Evolutionary conservation across 2,329 filamentous ascomycete genomes (phyloP).

Genomic region (Beauveria varroae): DNA sequence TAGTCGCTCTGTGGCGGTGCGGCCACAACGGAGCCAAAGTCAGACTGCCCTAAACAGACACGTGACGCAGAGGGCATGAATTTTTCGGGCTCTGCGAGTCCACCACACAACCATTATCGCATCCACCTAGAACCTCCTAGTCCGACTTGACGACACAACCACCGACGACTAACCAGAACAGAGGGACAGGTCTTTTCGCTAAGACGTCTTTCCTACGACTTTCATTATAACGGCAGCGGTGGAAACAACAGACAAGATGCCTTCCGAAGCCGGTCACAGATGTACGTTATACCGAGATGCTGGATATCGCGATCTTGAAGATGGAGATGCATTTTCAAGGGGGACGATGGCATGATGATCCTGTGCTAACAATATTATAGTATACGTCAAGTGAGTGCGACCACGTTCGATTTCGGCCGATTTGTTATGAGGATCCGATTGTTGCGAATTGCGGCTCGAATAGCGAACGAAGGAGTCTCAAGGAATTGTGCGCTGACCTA

Average conservation of each 20-base stretch:
- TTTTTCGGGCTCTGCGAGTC: constrained; percentile 9
- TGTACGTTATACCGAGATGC: constrained; percentile 51
- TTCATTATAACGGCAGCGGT: constrained; percentile 32
- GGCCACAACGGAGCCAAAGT: background rate
- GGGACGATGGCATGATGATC: background rate
- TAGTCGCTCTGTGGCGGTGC: constrained; percentile 6
- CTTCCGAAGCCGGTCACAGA: constrained; percentile 83
- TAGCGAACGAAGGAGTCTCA: background rate
- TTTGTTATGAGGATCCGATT: constrained; percentile 17
- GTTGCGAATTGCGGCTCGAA: background rate
- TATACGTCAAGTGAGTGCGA: constrained; percentile 80
- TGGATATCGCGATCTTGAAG: background rate
- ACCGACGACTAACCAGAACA: constrained; percentile 11
- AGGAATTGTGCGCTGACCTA: constrained; percentile 13
- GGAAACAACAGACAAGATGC: constrained; percentile 61
- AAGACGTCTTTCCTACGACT: constrained; percentile 34
- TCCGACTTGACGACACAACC: constrained; percentile 13
- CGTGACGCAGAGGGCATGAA: constrained; percentile 12
- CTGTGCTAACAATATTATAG: constrained; percentile 43
- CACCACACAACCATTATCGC: constrained; percentile 15
- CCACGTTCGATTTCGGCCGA: constrained; percentile 15
- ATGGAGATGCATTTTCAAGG: constrained; percentile 4
- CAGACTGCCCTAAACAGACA: constrained; percentile 10
- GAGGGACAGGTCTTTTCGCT: constrained; percentile 36
- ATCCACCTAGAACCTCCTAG: constrained; percentile 14